Evolutionary conservation across 345 rosid genomes (phyloP), one percentile per base, ranked within the genome.

Genomic region (Balakata baccata): DNA sequence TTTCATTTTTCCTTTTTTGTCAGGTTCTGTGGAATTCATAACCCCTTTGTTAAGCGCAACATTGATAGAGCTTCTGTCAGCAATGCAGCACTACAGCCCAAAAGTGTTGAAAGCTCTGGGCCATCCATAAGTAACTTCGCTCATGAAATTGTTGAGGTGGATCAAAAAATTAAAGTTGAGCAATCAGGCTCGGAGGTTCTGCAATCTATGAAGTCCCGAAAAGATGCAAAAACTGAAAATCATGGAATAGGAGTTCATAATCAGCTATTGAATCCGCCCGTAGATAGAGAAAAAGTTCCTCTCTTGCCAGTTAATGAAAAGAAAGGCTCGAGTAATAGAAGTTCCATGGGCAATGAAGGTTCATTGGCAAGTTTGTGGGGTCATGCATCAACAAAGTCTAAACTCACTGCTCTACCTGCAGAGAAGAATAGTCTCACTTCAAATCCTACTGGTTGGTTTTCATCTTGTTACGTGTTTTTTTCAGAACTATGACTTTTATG

Each of bases 11-110:
- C 4, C 54, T 60, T 63, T 68, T 12, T 66, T 70, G 65, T 75
- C 89, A 95, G 99, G 89, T 91, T 89, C 71, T 86, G 94, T 89
- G 94, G 89, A 64, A 79, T 95, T 76, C 79, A 84, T 72, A 88
- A 89, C 78, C 85, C 94, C 61, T 86, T 82, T 80, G 88, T 89
- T 43, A 86, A 83, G 81, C 86, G 88, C 79, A 76, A 77, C 73
- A 76, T 80, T 67, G 90, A 83, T 64, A 84, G 86, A 82, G 66
- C 72, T 57, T 45, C 82, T 70, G 77, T 59, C 41, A 83, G 68
- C 69, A 78, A 43, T 80, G 77, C 83, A 41, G 78, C 80, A 73
- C 52, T 68, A 6, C 78, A 71, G 50, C 68, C 78, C 68, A 87
- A 84, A 75, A 80, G 58, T 80, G 68, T 54, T 57, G 84, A 70